These are phyloP conservation scores for Populus euphratica DNA, from an alignment of 345 rosid genomes.

Conservation along the genomic window DNA sequence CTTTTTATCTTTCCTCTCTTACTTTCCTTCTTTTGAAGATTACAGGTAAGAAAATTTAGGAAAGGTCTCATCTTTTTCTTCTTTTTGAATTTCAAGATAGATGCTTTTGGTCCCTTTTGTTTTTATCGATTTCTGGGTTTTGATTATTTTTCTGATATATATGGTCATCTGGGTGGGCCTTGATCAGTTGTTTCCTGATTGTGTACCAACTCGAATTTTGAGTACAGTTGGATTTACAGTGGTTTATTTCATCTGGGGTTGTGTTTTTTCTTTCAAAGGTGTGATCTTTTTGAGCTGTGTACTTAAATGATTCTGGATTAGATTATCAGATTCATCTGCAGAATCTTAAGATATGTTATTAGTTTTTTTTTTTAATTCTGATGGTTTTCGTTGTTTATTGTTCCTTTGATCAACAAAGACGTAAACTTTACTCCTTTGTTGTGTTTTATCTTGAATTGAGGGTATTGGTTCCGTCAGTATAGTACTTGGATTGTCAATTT, in stretches of 20 bases:
- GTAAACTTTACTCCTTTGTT: neutral
- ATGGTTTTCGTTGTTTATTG: neutral
- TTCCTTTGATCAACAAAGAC: neutral
- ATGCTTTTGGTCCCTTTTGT: neutral
- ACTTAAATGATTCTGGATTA: neutral
- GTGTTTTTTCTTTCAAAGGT: neutral
- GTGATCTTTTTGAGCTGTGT: neutral
- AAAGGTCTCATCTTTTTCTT: neutral
- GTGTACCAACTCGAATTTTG: neutral
- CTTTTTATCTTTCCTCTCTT: slow-evolving; percentile 3
- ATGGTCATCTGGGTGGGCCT: neutral
- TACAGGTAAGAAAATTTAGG: slow-evolving; percentile 10
- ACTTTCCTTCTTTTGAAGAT: slow-evolving; percentile 7
- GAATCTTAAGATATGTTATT: slow-evolving; percentile 1
- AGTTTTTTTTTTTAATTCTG: neutral
- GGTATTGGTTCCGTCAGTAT: neutral
- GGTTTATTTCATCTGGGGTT: neutral
- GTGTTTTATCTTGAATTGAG: slow-evolving; percentile 1
- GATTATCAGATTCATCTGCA: neutral
- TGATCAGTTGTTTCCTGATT: neutral
- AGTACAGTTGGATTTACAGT: neutral
- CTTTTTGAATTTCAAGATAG: neutral
- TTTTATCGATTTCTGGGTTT: neutral
- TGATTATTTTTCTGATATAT: neutral
- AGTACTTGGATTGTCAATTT: neutral